Evolutionary conservation across 768 basidiomycete species (phyloP).

Genomic region (Trametes maxima): DNA sequence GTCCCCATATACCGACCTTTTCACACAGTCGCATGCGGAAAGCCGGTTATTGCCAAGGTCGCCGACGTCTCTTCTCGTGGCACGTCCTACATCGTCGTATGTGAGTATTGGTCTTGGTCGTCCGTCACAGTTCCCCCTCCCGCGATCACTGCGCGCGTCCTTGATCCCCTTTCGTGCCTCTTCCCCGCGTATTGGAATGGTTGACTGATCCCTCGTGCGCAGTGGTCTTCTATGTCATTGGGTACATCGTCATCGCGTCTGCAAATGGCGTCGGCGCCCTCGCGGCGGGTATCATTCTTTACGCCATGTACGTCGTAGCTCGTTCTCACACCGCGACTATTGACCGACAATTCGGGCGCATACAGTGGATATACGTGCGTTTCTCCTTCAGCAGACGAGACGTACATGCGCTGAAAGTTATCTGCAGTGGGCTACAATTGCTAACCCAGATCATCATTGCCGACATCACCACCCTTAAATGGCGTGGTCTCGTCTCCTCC

Average conservation of each 20-base stretch:
- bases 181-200: too few relatives aligned
- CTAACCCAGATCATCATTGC: conserved; percentile 54
- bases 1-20: too few relatives aligned
- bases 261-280: conserved; percentile 31
- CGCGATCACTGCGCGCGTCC: too few relatives aligned
- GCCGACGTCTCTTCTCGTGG: conserved; percentile 51
- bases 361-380: too few relatives aligned
- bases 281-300: conserved; percentile 49
- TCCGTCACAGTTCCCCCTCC: too few relatives aligned
- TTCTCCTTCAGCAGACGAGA: too few relatives aligned
- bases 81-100: conserved; percentile 48
- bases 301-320: conserved; percentile 48
- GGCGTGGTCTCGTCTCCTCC: conserved; percentile 43
- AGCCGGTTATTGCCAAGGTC: conserved; percentile 52
- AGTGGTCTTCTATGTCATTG: conserved; percentile 45
- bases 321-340: too few relatives aligned
- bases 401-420: too few relatives aligned
- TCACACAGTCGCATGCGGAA: too few relatives aligned
- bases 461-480: conserved; percentile 34
- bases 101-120: conserved; percentile 38
- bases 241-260: conserved; percentile 39
- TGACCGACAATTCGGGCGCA: too few relatives aligned
- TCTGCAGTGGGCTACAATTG: conserved; percentile 64
- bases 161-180: too few relatives aligned
- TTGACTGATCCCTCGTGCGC: too few relatives aligned